These are phyloP conservation scores for Colletotrichum tropicale DNA, from an alignment of 2,329 filamentous ascomycete genomes.

Conservation along the genomic window DNA sequence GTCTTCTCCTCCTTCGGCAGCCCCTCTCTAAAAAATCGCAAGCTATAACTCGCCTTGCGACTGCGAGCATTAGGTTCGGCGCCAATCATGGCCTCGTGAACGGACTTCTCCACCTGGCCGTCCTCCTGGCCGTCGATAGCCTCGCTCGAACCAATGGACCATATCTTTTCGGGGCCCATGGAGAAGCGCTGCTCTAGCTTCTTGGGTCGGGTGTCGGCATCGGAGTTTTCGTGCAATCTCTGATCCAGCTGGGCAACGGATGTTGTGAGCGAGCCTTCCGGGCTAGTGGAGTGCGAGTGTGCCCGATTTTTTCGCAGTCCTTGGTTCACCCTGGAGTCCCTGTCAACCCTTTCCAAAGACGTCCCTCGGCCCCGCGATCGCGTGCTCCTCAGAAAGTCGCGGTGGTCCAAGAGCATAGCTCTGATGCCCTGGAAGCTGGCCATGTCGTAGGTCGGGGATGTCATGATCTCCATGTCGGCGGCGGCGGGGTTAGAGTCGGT, in stretches of 20 bases:
- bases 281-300: conserved; percentile 25
- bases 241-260: conserved; percentile 19
- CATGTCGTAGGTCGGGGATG: conserved; percentile 35
- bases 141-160: conserved; percentile 64
- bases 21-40: conserved; percentile 71
- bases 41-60: conserved; percentile 70
- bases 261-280: conserved; percentile 28
- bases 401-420: conserved; percentile 39
- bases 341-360: conserved; percentile 38
- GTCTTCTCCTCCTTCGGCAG: conserved; percentile 62
- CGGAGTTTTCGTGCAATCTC: conserved; percentile 22
- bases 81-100: conserved; percentile 64
- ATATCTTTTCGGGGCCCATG: conserved; percentile 60
- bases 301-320: conserved; percentile 19
- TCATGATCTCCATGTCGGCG: conserved; percentile 30
- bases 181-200: conserved; percentile 46
- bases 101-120: conserved; percentile 68
- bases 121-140: conserved; percentile 48
- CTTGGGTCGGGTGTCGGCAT: conserved; percentile 35
- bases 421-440: conserved; percentile 36
- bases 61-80: conserved; percentile 68
- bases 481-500: conserved; percentile 25
- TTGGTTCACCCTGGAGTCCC: conserved; percentile 30
- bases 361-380: conserved; percentile 27
- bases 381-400: conserved; percentile 31